Evolutionary conservation across 1,284 basidiomycete genomes (phyloP).

Genomic region (Melanopsichium pennsylvanicum): DNA sequence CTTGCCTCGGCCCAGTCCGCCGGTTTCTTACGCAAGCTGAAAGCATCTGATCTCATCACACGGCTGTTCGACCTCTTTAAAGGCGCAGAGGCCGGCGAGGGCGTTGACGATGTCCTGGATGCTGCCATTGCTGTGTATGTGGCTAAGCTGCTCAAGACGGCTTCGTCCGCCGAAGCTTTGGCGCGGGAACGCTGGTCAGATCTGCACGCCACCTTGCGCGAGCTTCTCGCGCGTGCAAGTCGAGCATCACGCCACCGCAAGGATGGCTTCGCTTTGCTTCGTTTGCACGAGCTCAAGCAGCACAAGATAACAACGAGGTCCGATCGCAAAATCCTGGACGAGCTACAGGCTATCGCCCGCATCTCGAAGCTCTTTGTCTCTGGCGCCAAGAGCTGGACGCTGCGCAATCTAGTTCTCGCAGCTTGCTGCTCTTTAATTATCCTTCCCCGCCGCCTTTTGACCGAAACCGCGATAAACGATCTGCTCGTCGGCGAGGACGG

Average conservation of each 20-base stretch:
- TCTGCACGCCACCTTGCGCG: constrained; percentile 11
- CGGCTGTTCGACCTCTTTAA: constrained; percentile 32
- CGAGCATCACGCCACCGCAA: constrained; percentile 10
- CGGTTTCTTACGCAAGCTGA: constrained; percentile 46
- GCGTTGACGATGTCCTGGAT: constrained; percentile 40
- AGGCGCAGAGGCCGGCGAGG: constrained; percentile 34
- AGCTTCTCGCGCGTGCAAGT: constrained; percentile 13
- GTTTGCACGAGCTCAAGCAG: constrained; percentile 27
- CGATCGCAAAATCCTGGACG: constrained; percentile 23
- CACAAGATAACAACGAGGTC: constrained; percentile 22
- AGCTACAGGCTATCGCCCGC: constrained; percentile 34
- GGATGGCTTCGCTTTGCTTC: constrained; percentile 34
- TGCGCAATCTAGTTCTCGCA: constrained; percentile 36
- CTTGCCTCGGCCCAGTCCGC: constrained; percentile 28
- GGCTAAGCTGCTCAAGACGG: constrained; percentile 27
- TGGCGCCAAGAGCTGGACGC: constrained; percentile 20
- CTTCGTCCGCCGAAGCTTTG: constrained; percentile 22
- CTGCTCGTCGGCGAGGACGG: constrained; percentile 9
- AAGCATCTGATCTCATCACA: constrained; percentile 40
- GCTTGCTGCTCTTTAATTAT: constrained; percentile 27
- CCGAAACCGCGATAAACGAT: constrained; percentile 11
- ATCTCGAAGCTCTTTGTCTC: constrained; percentile 34
- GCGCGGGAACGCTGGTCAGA: constrained; percentile 25
- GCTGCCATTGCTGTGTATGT: constrained; percentile 29
- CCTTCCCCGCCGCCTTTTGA: constrained; percentile 32